These are phyloP conservation scores for Penicillium soppii DNA, from an alignment of 495 filamentous ascomycete genomes.

Conservation along the genomic window DNA sequence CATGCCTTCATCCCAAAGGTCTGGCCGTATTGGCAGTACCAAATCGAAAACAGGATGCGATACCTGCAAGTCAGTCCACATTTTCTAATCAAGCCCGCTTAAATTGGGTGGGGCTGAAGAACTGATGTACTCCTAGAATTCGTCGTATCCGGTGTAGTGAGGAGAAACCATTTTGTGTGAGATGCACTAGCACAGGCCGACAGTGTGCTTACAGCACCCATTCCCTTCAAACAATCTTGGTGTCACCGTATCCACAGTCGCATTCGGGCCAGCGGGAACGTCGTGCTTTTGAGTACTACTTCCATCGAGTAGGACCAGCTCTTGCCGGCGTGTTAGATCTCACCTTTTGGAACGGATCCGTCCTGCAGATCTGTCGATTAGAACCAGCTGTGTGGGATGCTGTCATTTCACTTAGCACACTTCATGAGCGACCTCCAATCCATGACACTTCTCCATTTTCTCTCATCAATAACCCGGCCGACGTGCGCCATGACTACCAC, in stretches of 20 bases:
- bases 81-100: background rate
- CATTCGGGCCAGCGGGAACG: conserved; percentile 16
- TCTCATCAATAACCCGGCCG: conserved; percentile 18
- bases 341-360: conserved; percentile 17
- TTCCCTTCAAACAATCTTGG: background rate
- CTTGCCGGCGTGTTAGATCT: conserved; percentile 17
- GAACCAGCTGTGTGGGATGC: conserved; percentile 26
- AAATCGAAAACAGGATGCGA: conserved; percentile 23
- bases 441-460: conserved; percentile 10
- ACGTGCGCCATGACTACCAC: conserved; percentile 10
- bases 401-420: conserved; percentile 20
- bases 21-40: conserved; percentile 15
- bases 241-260: background rate
- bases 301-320: conserved; percentile 15
- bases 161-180: conserved; percentile 16
- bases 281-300: conserved; percentile 24
- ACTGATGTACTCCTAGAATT: background rate
- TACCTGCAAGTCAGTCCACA: conserved; percentile 22
- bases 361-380: conserved; percentile 19
- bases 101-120: background rate
- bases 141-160: conserved; percentile 18
- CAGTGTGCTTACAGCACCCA: conserved; percentile 9
- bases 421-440: conserved; percentile 23
- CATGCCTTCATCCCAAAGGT: conserved; percentile 4
- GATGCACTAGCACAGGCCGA: conserved; percentile 18